phyloP scores from a whole-genome alignment of 1,284 basidiomycete genomes.

The Inonotus obliquus region DNA sequence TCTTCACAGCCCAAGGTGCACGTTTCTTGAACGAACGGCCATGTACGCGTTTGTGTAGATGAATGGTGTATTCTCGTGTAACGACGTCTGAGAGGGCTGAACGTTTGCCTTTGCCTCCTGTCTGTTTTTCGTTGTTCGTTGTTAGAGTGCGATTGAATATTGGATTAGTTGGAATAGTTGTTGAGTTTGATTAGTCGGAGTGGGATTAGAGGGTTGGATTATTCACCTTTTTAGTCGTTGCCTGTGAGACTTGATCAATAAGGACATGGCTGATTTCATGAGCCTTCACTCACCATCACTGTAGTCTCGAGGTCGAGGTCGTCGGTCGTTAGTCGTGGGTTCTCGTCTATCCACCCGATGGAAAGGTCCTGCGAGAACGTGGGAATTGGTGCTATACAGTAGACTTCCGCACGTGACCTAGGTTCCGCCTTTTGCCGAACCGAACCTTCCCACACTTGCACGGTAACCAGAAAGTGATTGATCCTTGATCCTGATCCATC shows the following conservation, averaged over 20 bases:
- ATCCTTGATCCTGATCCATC: no score
- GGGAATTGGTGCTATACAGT: constrained; percentile 12
- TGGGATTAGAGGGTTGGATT: background rate
- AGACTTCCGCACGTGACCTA: background rate
- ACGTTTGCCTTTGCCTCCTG: constrained; percentile 66
- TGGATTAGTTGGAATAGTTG: no score
- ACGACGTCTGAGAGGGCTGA: constrained; percentile 95
- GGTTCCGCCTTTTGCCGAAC: background rate
- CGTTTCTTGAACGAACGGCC: constrained; percentile 92
- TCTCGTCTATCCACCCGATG: background rate
- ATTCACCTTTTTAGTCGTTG: constrained; percentile 37
- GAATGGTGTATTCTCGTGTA: constrained; percentile 94
- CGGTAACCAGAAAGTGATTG: no score
- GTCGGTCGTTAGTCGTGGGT: constrained; percentile 11
- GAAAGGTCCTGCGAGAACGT: background rate
- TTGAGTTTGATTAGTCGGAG: no score
- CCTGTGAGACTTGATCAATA: constrained; percentile 20
- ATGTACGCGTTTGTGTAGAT: constrained; percentile 91
- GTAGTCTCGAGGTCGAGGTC: constrained; percentile 24
- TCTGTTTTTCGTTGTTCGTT: constrained; percentile 37
- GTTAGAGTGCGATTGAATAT: background rate
- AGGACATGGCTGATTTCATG: constrained; percentile 12
- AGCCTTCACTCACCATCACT: constrained; percentile 42
- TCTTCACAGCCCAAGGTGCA: constrained; percentile 91
- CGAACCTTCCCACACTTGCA: background rate